Conservation (phyloP, 2,329 filamentous ascomycete genomes). For the Berkeleyomyces basicola region DNA sequence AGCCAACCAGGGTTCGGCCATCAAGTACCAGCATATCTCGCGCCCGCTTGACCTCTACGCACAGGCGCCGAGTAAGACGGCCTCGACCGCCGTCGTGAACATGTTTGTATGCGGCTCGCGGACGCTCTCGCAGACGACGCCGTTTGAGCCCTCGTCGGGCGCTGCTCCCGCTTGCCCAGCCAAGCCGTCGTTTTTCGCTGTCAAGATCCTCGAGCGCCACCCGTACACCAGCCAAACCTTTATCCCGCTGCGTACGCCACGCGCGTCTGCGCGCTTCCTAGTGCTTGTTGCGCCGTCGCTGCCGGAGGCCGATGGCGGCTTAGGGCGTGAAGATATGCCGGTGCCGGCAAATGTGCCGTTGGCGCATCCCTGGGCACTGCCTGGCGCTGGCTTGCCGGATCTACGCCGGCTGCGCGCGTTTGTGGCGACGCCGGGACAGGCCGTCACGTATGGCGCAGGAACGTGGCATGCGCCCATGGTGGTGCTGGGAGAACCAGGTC, state of each 20-base stretch:
- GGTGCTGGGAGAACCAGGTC: slow-evolving; percentile 45
- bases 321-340: slow-evolving; percentile 15
- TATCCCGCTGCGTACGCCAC: slow-evolving; percentile 40
- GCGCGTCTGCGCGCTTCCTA: slow-evolving; percentile 42
- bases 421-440: slow-evolving; percentile 58
- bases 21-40: slow-evolving; percentile 75
- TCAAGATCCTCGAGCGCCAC: slow-evolving; percentile 72
- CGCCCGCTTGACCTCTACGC: slow-evolving; percentile 53
- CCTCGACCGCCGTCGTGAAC: slow-evolving; percentile 52
- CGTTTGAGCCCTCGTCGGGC: not conserved
- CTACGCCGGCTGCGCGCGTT: slow-evolving; percentile 56
- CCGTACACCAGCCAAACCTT: slow-evolving; percentile 93
- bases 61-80: slow-evolving; percentile 41
- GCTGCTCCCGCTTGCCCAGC: not conserved
- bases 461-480: slow-evolving; percentile 98
- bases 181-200: slow-evolving; percentile 31
- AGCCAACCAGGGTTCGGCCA: slow-evolving; percentile 74
- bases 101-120: slow-evolving; percentile 63
- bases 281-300: slow-evolving; percentile 78
- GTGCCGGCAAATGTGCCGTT: slow-evolving; percentile 9
- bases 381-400: slow-evolving; percentile 54
- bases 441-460: slow-evolving; percentile 78
- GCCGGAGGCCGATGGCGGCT: slow-evolving; percentile 23
- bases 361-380: slow-evolving; percentile 26
- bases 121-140: slow-evolving; percentile 15